Evolutionary conservation across 202 grass and related monocot genomes (phyloP).

Genomic region (Hordeum pubiflorum): DNA sequence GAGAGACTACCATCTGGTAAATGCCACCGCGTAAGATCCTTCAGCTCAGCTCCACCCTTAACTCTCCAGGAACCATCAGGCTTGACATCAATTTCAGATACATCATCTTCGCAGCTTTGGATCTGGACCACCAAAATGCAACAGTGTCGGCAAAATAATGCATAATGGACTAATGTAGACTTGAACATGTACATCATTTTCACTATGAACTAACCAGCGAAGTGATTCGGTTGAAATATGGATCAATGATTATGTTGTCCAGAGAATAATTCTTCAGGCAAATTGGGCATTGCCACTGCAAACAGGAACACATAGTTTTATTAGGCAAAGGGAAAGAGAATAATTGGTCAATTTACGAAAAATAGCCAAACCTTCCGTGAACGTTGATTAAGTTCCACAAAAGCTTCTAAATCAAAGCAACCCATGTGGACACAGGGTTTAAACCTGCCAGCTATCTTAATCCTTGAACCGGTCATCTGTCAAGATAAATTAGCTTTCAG

Average conservation of each 20-base stretch:
- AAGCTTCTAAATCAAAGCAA: conserved; percentile 92
- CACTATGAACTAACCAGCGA: conserved; percentile 51
- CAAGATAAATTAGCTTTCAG: conserved; percentile 18
- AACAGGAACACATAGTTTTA: conserved; percentile 5
- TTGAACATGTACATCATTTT: background rate
- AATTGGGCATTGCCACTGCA: conserved; percentile 94
- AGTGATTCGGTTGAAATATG: conserved; percentile 85
- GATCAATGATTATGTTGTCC: conserved; percentile 67
- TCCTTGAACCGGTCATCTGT: conserved; percentile 82
- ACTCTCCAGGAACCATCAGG: conserved; percentile 86
- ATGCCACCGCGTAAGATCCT: conserved; percentile 70
- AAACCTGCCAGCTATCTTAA: conserved; percentile 75
- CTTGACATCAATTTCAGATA: conserved; percentile 71
- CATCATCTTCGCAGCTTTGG: conserved; percentile 50
- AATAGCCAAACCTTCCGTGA: conserved; percentile 59
- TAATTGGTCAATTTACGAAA: conserved; percentile 3
- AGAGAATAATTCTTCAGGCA: conserved; percentile 81
- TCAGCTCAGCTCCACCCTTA: conserved; percentile 46
- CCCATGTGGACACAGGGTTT: conserved; percentile 71
- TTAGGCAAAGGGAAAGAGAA: background rate
- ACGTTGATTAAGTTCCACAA: conserved; percentile 74
- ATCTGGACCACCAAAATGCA: conserved; percentile 48
- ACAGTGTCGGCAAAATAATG: conserved; percentile 18
- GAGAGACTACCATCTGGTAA: conserved; percentile 61
- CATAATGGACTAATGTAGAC: conserved; percentile 3